Conservation (phyloP, 371 early-diverging fungal species). For the Saksenaea oblongispora region DNA sequence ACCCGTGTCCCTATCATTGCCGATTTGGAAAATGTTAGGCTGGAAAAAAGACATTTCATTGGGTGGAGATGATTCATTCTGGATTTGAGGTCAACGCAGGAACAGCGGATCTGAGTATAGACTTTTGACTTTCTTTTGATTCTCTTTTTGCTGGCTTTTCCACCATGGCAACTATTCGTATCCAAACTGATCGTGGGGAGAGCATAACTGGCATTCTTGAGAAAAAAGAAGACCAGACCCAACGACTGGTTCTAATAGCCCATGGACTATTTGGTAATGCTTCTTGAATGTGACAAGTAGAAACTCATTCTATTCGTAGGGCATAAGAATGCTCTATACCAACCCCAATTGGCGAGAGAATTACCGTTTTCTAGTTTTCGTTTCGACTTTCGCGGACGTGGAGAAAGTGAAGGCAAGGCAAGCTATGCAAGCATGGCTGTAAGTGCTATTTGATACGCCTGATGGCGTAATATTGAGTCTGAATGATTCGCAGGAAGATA, state of each 20-base stretch:
- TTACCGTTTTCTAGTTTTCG: constrained; percentile 59
- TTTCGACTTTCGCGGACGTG: constrained; percentile 64
- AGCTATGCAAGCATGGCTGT: constrained; percentile 56
- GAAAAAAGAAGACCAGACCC: constrained; percentile 22
- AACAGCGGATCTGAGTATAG: background rate
- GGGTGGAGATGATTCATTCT: too few relatives aligned
- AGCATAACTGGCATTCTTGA: constrained; percentile 46
- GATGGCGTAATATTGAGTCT: background rate
- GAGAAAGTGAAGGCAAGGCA: constrained; percentile 55
- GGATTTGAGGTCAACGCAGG: background rate
- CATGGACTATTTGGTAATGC: constrained; percentile 44
- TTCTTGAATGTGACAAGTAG: background rate
- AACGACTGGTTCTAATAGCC: constrained; percentile 36
- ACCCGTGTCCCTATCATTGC: too few relatives aligned
- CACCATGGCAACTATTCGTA: constrained; percentile 29
- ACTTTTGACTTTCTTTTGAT: background rate
- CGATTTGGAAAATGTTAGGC: too few relatives aligned
- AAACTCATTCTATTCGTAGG: constrained; percentile 23
- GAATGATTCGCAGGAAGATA: constrained; percentile 37
- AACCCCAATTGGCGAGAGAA: constrained; percentile 49
- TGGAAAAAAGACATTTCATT: too few relatives aligned
- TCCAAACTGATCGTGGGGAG: constrained; percentile 36
- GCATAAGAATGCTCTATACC: constrained; percentile 66
- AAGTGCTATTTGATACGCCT: background rate
- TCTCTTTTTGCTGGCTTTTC: background rate